Base-by-base conservation (phyloP, 148 eudicot species). In the Chenopodium album region DNA sequence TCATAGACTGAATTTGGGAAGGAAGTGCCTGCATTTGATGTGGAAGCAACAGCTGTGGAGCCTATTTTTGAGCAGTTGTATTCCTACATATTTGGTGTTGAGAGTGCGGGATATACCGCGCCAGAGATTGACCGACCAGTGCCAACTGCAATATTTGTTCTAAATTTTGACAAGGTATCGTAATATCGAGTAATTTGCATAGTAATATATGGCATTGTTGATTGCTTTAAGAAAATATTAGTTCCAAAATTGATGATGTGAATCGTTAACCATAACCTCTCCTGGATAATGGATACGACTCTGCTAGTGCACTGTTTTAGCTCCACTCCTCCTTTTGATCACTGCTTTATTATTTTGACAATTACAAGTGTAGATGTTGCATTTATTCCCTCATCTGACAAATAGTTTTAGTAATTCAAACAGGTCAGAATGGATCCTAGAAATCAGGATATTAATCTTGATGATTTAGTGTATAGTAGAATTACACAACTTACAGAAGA, bases 381-480 rank as follows among this genome's bases (percentile, higher is more conserved):
- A 65, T 77, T 77, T 52, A 7, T 79, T 77, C 59, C 71, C 59
- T 76, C 60, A 48, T 47, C 48, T 70, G 67, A 60, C 76, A 76
- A 70, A 31, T 78, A 71, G 47, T 79, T 80, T 44, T 81, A 75
- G 68, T 79, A 37, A 77, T 81, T 29, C 82, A 23, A 76, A 74
- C 93, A 96, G 98, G 97, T 92, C 80, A 87, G 99, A 78, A 91
- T 96, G 93, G 98, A 96, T 86, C 99, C 99, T 80, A 87, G 94
- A 83, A 94, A 94, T 88, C 91, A 87, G 80, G 98, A 92, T 29
- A 75, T 87, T 63, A 90, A 96, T 89, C 92, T 94, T 76, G 94
- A 96, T 13, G 90, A 91, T 80, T 87, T 94, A 48, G 92, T 90
- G 87, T 88, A 90, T 90, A 89, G 90, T 64, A 84, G 44, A 83